Evolutionary conservation across 352 stramenopile species (phyloP).

Genomic region (Globisporangium acanthophoron): DNA sequence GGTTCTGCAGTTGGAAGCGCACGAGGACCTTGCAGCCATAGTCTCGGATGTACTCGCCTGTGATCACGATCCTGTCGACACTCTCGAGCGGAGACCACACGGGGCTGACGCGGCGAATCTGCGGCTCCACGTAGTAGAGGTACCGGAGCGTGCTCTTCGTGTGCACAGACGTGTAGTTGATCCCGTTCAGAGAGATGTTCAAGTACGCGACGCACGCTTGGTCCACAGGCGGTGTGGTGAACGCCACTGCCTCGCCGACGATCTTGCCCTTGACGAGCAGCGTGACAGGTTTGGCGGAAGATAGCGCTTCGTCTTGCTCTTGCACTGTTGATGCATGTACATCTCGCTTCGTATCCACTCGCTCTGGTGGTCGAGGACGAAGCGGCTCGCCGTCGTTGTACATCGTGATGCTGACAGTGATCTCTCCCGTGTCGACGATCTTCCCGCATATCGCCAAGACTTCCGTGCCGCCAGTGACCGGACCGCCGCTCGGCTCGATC

Average conservation of each 20-base stretch:
- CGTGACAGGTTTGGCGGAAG: background rate
- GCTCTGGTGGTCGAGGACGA: background rate
- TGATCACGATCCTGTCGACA: conserved; percentile 23
- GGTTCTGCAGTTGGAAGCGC: conserved; percentile 36
- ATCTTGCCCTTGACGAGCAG: conserved; percentile 49
- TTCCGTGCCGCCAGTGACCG: conserved; percentile 43
- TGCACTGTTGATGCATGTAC: background rate
- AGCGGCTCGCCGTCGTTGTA: conserved; percentile 9
- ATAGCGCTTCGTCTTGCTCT: background rate
- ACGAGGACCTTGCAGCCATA: conserved; percentile 43
- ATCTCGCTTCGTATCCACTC: background rate
- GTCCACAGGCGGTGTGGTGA: conserved; percentile 35
- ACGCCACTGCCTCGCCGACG: conserved; percentile 52
- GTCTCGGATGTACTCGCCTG: conserved; percentile 45
- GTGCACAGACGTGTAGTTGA: conserved; percentile 61
- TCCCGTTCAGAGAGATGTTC: conserved; percentile 71
- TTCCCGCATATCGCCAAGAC: conserved; percentile 53
- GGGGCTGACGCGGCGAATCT: conserved; percentile 45
- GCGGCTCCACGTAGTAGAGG: conserved; percentile 50
- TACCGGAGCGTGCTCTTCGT: conserved; percentile 35
- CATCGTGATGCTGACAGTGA: conserved; percentile 43
- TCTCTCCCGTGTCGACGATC: conserved; percentile 64
- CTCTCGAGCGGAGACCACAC: conserved; percentile 40
- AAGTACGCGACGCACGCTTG: conserved; percentile 35
- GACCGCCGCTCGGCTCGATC: conserved; percentile 52